Conservation (phyloP, 2,329 filamentous ascomycete species). For the Penicillium brevicompactum region DNA sequence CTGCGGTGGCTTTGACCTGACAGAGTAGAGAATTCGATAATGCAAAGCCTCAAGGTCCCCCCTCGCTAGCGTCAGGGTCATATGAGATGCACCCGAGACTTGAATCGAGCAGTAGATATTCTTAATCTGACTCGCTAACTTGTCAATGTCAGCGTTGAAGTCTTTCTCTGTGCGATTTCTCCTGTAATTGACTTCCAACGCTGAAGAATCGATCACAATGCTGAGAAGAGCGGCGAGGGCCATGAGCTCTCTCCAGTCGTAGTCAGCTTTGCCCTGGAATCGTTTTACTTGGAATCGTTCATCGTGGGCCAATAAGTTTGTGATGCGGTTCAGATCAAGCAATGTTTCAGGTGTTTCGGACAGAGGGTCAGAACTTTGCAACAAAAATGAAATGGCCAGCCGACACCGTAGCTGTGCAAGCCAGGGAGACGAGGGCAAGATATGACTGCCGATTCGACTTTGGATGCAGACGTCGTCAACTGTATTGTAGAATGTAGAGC, state of each 20-base stretch:
- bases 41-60: slow-evolving; percentile 72
- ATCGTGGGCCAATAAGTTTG: slow-evolving; percentile 28
- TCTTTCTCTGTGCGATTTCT: slow-evolving; percentile 42
- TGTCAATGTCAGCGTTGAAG: slow-evolving; percentile 75
- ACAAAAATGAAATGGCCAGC: slow-evolving; percentile 41
- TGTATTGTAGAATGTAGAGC: slow-evolving; percentile 31
- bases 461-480: slow-evolving; percentile 43
- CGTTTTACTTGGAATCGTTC: slow-evolving; percentile 35
- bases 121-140: slow-evolving; percentile 62
- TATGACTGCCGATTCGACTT: slow-evolving; percentile 43
- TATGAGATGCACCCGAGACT: slow-evolving; percentile 71
- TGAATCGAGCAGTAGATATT: slow-evolving; percentile 63
- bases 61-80: slow-evolving; percentile 76
- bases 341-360: slow-evolving; percentile 28
- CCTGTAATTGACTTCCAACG: slow-evolving; percentile 33
- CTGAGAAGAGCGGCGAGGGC: slow-evolving; percentile 71
- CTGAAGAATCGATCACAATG: slow-evolving; percentile 70
- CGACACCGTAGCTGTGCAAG: slow-evolving; percentile 44
- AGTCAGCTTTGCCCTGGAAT: slow-evolving; percentile 29
- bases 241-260: slow-evolving; percentile 68
- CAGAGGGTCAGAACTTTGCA: slow-evolving; percentile 29
- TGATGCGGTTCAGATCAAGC: slow-evolving; percentile 35
- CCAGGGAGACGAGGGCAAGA: slow-evolving; percentile 39
- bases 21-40: slow-evolving; percentile 69
- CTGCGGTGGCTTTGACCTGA: slow-evolving; percentile 64